A percentile compares a stretch with the other conserved stretches of the same genome.
phyloP scores from a whole-genome alignment of 2,329 filamentous ascomycete species.

The Calonectria naviculata region DNA sequence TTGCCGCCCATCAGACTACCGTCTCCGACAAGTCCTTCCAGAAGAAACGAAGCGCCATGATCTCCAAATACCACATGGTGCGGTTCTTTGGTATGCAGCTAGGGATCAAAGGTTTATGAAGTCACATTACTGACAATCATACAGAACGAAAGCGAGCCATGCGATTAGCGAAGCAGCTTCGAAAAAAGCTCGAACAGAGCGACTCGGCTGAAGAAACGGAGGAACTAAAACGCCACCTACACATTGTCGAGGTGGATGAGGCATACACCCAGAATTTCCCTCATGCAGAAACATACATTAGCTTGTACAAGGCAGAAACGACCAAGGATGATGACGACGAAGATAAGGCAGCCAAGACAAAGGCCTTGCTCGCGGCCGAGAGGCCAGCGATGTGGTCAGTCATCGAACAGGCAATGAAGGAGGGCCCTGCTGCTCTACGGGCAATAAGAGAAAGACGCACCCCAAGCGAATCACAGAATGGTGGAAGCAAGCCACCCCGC shows the following conservation, averaged over 20 bases:
- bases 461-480: conserved; percentile 24
- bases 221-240: conserved; percentile 66
- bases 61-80: conserved; percentile 84
- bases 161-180: conserved; percentile 73
- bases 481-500: conserved; percentile 20
- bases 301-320: conserved; percentile 61
- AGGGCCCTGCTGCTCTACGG: conserved; percentile 64
- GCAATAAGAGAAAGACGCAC: conserved; percentile 64
- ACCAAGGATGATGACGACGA: conserved; percentile 50
- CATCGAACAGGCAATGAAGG: conserved; percentile 72
- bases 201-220: conserved; percentile 63
- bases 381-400: conserved; percentile 73
- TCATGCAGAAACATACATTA: conserved; percentile 76
- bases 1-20: conserved; percentile 74
- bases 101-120: neutral
- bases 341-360: conserved; percentile 50
- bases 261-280: conserved; percentile 82
- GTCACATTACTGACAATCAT: conserved; percentile 23
- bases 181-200: conserved; percentile 65
- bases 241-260: conserved; percentile 77
- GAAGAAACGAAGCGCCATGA: conserved; percentile 75
- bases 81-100: conserved; percentile 78
- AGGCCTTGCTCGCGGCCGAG: conserved; percentile 56
- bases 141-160: conserved; percentile 79
- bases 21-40: conserved; percentile 69